Evolutionary conservation across 2,329 filamentous ascomycete species (phyloP), one percentile per base, ranked within the genome.

Genomic region (Rhynchosporium secalis): DNA sequence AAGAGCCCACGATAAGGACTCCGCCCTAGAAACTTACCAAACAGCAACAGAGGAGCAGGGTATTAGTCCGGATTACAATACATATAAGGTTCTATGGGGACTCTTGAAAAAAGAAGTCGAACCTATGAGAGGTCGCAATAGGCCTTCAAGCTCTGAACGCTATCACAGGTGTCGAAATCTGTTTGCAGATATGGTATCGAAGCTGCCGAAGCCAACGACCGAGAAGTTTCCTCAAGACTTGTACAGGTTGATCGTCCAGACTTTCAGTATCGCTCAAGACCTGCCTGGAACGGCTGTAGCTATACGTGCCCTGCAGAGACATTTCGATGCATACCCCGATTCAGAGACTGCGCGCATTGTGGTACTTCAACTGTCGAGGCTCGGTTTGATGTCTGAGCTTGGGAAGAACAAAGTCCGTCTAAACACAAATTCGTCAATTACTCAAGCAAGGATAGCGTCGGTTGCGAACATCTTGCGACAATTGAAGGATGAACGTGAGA

Each of bases 191-290:
- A 83, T 83, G 80, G 76, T 79, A 62, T 71, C 71, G n/a, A 80
- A 80, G 77, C 57, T 69, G 74, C 28, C n/a, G 48, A 66, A 58
- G 3, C 28, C 49, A 31, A 26, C 29, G 38, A 70, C 72, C 12
- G 69, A 72, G 20, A 70, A 77, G 45, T 77, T 83, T 62, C 78
- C 79, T 28, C 76, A 75, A 61, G 78, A 80, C 4, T 68, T 84
- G 2, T 83, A 84, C 63, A 76, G 83, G 65, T 76, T 79, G 61
- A 80, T 84, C 52, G 76, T 83, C 33, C 75, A 79, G 38, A 79
- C 77, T 66, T 82, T 84, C 70, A 81, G 79, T 63, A 72, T 81
- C 7, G 76, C 75, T 1, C 75, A 79, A 54, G 82, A 84, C 65
- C 73, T 80, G 13, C 66, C 76, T 2, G 82, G 80, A 38, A 80